Evolutionary conservation across 495 filamentous ascomycete genomes (phyloP), one percentile per base, ranked within the genome.

Genomic region (Aspergillus kassunensis): DNA sequence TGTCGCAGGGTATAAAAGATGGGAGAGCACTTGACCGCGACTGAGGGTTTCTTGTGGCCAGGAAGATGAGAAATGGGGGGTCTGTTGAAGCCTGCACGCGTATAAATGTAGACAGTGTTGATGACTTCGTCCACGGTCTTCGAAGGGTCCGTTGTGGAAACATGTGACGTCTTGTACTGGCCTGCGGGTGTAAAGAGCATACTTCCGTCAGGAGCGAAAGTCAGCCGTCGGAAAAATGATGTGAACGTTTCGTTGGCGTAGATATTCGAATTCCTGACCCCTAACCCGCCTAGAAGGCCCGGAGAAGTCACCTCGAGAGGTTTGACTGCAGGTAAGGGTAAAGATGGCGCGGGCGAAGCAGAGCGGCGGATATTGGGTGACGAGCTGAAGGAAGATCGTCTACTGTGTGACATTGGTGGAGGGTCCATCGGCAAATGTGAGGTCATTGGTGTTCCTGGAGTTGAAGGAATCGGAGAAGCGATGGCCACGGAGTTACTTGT

Each of bases 41-140:
- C 89, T 1, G 95, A 99, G 8, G 95, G 92, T 64, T 99, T 99
- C 75, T 97, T 99, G 60, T 97, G 92, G 1, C 93, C 95, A 0
- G 95, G 95, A 25, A 99, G 79, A 71, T 97, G 92, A n/a, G 95
- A 90, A 51, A 99, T 88, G 13, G 95, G 95, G 12, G 95, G 91
- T 64, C 92, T 97, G 68, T 96, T 97, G 59, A 99, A 88, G 11
- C 95, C 95, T 15, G 90, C 95, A 52, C 95, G 81, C 0, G 92
- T 97, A 64, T 99, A 99, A 40, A 99, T 90, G 68, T 97, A 99
- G 23, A 97, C 95, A 0, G 95, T 99, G 62, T 99, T 99, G 69
- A 87, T 89, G 31, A 96, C 77, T 34, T 99, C 92, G 53, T 90
- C 91, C 0, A 80, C 76, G 2, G 81, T 78, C 67, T 91, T 95